These are phyloP conservation scores for Hemisphaericaspora lyxosophila DNA, from an alignment of 1,139 yeast species.

Conservation along the genomic window DNA sequence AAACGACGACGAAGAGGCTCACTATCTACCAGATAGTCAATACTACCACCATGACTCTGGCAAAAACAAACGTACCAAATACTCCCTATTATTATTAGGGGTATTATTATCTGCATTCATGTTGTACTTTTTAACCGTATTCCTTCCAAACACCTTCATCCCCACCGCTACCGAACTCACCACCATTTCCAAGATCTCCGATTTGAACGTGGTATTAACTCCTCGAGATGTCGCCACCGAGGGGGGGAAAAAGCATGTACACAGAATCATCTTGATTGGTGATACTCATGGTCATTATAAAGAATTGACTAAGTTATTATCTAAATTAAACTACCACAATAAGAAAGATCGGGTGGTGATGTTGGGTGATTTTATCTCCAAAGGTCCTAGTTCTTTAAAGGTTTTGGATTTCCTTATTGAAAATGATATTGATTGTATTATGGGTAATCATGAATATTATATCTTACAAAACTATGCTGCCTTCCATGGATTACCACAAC, in stretches of 20 bases:
- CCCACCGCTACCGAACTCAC: conserved; percentile 32
- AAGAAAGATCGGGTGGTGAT: conserved; percentile 61
- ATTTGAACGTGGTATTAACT: conserved; percentile 23
- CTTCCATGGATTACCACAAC: conserved; percentile 50
- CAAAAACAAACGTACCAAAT: conserved; percentile 15
- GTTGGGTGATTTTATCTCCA: conserved; percentile 82
- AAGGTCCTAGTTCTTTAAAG: conserved; percentile 74
- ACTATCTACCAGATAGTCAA: background rate
- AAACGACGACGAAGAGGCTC: conserved; percentile 6
- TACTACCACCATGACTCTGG: background rate
- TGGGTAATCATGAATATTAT: conserved; percentile 87
- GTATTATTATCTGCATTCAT: conserved; percentile 18
- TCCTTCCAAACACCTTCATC: conserved; percentile 35
- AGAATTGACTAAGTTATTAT: conserved; percentile 53
- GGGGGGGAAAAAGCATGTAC: conserved; percentile 15
- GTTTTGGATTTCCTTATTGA: conserved; percentile 67
- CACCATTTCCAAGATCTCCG: conserved; percentile 28
- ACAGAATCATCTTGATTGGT: conserved; percentile 69
- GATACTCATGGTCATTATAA: conserved; percentile 82
- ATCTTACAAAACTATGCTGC: conserved; percentile 60
- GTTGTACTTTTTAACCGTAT: conserved; percentile 33
- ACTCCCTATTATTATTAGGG: conserved; percentile 13
- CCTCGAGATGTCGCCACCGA: conserved; percentile 14
- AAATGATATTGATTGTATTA: conserved; percentile 65
- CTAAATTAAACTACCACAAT: conserved; percentile 42